Evolutionary conservation across 139 green algal species (phyloP), one percentile per base, ranked within the genome.

Genomic region (Micromonas pusilla): DNA sequence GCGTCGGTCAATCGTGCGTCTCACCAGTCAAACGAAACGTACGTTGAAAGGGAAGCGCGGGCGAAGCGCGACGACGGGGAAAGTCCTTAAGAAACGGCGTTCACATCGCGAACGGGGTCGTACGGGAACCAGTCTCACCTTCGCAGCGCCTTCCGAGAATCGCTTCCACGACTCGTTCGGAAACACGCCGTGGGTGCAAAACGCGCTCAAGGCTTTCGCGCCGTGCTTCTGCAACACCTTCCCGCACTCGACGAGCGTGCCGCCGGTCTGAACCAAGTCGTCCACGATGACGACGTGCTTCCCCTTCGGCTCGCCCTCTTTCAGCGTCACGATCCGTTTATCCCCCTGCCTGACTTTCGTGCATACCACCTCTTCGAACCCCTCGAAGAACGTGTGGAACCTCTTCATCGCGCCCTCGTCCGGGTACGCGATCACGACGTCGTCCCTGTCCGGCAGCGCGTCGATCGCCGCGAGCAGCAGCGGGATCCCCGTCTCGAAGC

Each of bases 331-430:
- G 66, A 98, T 96, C 53, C 94, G 87, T 87, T 97, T 97, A 79
- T 91, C 90, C 28, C 94, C 95, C 66, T 97, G 91, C 26, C 94
- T 86, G 30, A 97, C 93, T 84, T 99, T 98, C 73, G 93, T 98
- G 87, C 95, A 99, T 52, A 99, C 96, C 9, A 98, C 90, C 88
- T 96, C 85, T 9, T 72, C 62, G n/a, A 79, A 77, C 20, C 67
- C 52, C 9, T 77, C 26, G 57, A 82, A 72, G 34, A 77, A 82
- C n/a, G 37, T 96, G 85, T 99, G 92, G 84, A 99, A 99, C 23
- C 95, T 89, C 83, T 99, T 99, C 92, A 92, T 97, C 28, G 95
- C 93, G 5, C 95, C 95, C 82, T 99, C 95, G 82, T 99, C 95
- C 23, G 95, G 95, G 83, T 97, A 99, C 2, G 95, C 95, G 67